phyloP scores from a whole-genome alignment of 2,329 filamentous ascomycete species.

The Claviceps sp. region DNA sequence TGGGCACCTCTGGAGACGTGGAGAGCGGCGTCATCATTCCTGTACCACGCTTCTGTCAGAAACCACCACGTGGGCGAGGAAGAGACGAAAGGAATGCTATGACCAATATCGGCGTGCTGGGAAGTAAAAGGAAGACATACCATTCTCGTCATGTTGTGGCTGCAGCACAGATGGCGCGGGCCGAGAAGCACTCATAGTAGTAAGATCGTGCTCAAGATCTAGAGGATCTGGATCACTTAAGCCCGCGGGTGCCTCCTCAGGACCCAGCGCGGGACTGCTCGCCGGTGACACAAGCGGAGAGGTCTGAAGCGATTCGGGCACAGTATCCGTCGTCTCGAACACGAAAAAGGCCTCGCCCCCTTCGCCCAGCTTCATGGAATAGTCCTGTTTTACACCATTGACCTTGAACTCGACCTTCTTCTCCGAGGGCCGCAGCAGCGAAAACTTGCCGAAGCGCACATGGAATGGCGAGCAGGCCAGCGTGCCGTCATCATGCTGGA shows the following conservation, averaged over 20 bases:
- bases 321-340: slow-evolving; percentile 84
- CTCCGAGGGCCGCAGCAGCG: slow-evolving; percentile 82
- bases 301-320: slow-evolving; percentile 88
- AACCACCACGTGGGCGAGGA: no score
- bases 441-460: slow-evolving; percentile 98
- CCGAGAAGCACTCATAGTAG: slow-evolving; percentile 20
- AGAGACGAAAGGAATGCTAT: no score
- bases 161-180: slow-evolving; percentile 32
- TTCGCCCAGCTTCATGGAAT: slow-evolving; percentile 96
- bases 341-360: slow-evolving; percentile 98
- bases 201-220: slow-evolving; percentile 40
- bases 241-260: slow-evolving; percentile 18
- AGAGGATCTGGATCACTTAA: slow-evolving; percentile 59
- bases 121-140: slow-evolving; percentile 10
- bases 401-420: slow-evolving; percentile 98
- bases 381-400: slow-evolving; percentile 83
- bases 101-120: no score
- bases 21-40: slow-evolving; percentile 40
- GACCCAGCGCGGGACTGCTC: slow-evolving; percentile 59
- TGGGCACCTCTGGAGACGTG: slow-evolving; percentile 36
- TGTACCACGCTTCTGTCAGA: slow-evolving; percentile 9
- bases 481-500: slow-evolving; percentile 84
- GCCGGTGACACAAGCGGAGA: slow-evolving; percentile 85
- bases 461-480: slow-evolving; percentile 94
- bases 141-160: slow-evolving; percentile 15